Conservation (phyloP, 1,284 basidiomycete species). For the Sphagnurus paluster region DNA sequence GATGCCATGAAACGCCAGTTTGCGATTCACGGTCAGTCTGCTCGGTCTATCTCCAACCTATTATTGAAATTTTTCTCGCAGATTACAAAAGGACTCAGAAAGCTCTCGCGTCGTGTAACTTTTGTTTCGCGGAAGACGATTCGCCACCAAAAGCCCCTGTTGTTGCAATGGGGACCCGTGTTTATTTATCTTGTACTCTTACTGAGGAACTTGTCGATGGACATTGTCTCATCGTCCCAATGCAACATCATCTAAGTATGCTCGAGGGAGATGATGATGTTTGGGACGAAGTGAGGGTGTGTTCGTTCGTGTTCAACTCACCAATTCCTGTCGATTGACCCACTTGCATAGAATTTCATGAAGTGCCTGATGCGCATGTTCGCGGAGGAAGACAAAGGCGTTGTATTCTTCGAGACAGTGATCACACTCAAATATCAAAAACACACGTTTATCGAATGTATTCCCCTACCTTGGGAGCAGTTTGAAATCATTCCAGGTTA, state of each 20-base stretch:
- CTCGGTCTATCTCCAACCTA: background rate
- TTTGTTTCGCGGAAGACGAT: constrained; percentile 89
- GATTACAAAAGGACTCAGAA: constrained; percentile 96
- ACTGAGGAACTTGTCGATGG: constrained; percentile 86
- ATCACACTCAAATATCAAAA: constrained; percentile 83
- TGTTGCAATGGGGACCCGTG: constrained; percentile 87
- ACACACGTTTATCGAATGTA: constrained; percentile 91
- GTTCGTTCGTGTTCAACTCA: constrained; percentile 27
- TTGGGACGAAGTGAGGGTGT: constrained; percentile 93
- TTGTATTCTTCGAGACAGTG: constrained; percentile 94
- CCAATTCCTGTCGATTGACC: constrained; percentile 10
- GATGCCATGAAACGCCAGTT: constrained; percentile 97
- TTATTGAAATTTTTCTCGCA: background rate
- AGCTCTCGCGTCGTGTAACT: constrained; percentile 82
- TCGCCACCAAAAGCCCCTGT: constrained; percentile 83
- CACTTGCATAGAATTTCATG: constrained; percentile 91
- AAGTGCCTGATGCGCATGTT: constrained; percentile 97
- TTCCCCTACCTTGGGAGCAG: constrained; percentile 84
- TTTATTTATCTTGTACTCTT: constrained; percentile 86
- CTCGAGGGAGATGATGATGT: constrained; percentile 97
- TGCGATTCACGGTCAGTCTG: constrained; percentile 82
- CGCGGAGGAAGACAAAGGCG: constrained; percentile 84
- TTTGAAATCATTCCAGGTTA: constrained; percentile 89
- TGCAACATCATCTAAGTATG: constrained; percentile 89
- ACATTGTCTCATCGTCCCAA: constrained; percentile 94